Conservation (phyloP, 2,329 filamentous ascomycete genomes). For the Clarireedia hainanense region DNA sequence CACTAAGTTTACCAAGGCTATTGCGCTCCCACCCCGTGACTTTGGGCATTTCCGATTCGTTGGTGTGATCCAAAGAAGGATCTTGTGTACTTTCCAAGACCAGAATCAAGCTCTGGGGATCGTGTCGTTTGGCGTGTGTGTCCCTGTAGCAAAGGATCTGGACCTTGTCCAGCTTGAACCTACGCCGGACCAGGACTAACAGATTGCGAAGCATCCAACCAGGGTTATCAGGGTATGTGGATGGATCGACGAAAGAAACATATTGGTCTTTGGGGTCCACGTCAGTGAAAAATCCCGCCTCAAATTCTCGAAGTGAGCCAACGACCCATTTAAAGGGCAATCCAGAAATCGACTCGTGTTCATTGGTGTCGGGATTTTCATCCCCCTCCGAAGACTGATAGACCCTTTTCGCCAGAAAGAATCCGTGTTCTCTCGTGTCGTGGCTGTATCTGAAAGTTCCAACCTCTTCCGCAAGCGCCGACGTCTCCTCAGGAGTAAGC, state of each 20-base stretch:
- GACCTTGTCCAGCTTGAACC: conserved; percentile 68
- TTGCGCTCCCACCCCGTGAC: conserved; percentile 94
- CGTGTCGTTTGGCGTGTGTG: conserved; percentile 66
- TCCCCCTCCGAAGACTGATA: conserved; percentile 29
- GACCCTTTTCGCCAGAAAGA: conserved; percentile 85
- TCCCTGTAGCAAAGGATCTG: conserved; percentile 91
- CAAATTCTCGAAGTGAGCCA: conserved; percentile 67
- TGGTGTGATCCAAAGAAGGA: conserved; percentile 3
- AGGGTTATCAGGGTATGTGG: conserved; percentile 78
- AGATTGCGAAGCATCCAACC: conserved; percentile 92
- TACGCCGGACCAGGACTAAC: conserved; percentile 72
- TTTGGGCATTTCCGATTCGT: conserved; percentile 60
- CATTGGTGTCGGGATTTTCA: conserved; percentile 43
- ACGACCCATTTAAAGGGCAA: conserved; percentile 68
- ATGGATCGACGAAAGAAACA: conserved; percentile 85
- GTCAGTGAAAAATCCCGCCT: conserved; percentile 78
- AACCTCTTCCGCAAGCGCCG: conserved; percentile 70
- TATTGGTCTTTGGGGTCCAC: conserved; percentile 67
- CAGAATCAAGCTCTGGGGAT: conserved; percentile 74
- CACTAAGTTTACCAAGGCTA: conserved; percentile 65
- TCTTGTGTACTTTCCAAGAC: conserved; percentile 28
- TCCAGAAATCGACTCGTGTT: conserved; percentile 35
- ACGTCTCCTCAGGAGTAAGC: conserved; percentile 63
- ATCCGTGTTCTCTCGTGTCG: conserved; percentile 81
- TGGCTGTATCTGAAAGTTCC: conserved; percentile 81